Evolutionary conservation across 2,329 filamentous ascomycete species (phyloP), one percentile per base, ranked within the genome.

Genomic region (Diplodia sapinea): DNA sequence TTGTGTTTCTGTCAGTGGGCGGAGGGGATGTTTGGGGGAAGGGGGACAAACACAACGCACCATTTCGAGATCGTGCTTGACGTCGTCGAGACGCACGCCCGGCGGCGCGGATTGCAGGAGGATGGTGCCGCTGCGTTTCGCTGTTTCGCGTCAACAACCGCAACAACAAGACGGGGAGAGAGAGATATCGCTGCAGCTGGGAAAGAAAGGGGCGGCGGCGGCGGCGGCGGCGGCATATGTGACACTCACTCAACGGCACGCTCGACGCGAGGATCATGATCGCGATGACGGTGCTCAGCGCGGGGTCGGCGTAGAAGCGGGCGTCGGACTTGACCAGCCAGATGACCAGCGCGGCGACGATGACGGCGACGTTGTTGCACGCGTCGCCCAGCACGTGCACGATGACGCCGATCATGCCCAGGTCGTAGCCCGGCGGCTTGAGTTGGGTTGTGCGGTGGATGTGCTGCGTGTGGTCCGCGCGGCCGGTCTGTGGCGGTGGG

Each of bases 281-380:
- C 2, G 89, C 85, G 72, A 93, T 94, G 62, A 84, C 88, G 75
- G 91, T 82, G 68, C 89, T 87, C 40, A 89, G 85, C 3, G 83
- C 88, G 0, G 91, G 91, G 73, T 94, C 91, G 5, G 88, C 89
- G 71, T 93, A 93, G 79, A 85, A 91, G 40, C 89, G 83, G 3
- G 77, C 81, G 0, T 85, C 80, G 36, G 85, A 87, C 36, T 83
- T 74, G 0, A 85, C 81, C 67, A 88, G 81, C 90, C 89, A 92
- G 75, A 93, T 90, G 38, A 92, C 82, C 2, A 89, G 73, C 0
- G 89, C 89, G 0, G 90, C 86, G 43, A 89, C 80, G 59, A 93
- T 92, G 68, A 94, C 90, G 11, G 90, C 90, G 12, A 93, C 76
- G 72, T 94, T 94, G 79, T 93, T 93, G 70, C 90, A 82, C 5